phyloP scores from a whole-genome alignment of 257 asterid genomes.

The Solanum lycopersicoides region DNA sequence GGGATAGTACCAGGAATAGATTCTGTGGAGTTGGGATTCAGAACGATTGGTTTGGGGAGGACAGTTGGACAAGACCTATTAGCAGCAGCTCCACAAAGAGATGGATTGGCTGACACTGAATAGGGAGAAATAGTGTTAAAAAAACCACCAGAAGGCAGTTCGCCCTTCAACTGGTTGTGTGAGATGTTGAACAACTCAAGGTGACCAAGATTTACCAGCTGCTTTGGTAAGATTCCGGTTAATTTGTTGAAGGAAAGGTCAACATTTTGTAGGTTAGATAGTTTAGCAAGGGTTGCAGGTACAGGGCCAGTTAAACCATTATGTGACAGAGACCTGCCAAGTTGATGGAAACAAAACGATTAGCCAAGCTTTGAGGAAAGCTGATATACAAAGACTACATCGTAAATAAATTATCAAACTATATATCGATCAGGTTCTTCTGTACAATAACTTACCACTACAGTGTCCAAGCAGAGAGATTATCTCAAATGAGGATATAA shows the following conservation, averaged over 20 bases:
- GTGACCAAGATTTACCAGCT: conserved; percentile 52
- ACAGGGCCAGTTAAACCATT: conserved; percentile 52
- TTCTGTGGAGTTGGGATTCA: conserved; percentile 63
- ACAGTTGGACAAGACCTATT: conserved; percentile 50
- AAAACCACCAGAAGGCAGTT: conserved; percentile 65
- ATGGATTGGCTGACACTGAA: conserved; percentile 58
- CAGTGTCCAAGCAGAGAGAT: neutral
- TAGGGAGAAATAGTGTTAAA: conserved; percentile 75
- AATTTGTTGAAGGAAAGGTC: conserved; percentile 77
- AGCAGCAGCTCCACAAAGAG: conserved; percentile 73
- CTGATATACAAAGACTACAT: neutral
- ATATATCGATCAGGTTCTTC: neutral
- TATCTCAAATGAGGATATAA: neutral
- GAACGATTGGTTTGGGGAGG: conserved; percentile 85
- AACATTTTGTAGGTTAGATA: conserved; percentile 37
- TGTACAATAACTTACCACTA: neutral
- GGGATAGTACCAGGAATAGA: conserved; percentile 40
- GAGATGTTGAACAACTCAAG: conserved; percentile 67
- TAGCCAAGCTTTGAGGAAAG: neutral
- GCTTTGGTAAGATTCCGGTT: conserved; percentile 61
- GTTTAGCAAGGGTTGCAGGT: conserved; percentile 52
- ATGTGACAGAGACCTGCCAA: conserved; percentile 53
- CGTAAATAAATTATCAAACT: neutral
- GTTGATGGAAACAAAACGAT: neutral
- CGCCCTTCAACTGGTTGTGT: conserved; percentile 76